These are phyloP conservation scores for Chlorokybus atmophyticus DNA, from an alignment of 139 green algal species.

Conservation along the genomic window DNA sequence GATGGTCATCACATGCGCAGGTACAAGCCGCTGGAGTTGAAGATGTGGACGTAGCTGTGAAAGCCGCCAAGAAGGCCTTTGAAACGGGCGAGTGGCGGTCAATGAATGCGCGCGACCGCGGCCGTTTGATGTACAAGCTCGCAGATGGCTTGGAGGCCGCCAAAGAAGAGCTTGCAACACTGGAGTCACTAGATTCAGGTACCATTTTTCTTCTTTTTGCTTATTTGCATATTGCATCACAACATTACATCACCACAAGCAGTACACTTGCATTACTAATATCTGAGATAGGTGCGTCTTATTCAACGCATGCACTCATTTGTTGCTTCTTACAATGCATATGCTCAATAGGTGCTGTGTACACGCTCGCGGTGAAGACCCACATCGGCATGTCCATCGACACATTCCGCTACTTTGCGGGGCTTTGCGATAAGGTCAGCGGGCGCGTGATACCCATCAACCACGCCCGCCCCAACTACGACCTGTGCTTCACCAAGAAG, in stretches of 20 bases:
- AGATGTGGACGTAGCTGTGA: neutral
- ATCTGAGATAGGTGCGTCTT: too few species aligned
- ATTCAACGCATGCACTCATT: too few species aligned
- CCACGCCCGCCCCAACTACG: neutral
- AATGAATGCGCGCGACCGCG: neutral
- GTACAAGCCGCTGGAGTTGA: too few species aligned
- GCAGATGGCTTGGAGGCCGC: neutral
- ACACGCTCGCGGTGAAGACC: conserved; percentile 1
- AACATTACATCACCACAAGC: neutral
- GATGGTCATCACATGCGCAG: too few species aligned
- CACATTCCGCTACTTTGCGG: neutral
- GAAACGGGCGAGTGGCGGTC: neutral
- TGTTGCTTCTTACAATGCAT: too few species aligned
- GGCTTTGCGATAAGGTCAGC: neutral
- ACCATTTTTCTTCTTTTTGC: neutral
- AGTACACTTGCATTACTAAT: neutral
- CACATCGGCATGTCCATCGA: neutral
- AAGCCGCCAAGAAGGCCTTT: neutral
- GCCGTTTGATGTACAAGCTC: neutral
- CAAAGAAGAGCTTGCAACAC: neutral
- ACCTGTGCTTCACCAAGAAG: neutral
- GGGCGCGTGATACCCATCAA: neutral
- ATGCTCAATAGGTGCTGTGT: neutral
- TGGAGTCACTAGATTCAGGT: neutral
- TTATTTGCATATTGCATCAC: neutral